phyloP scores from a whole-genome alignment of 495 filamentous ascomycete genomes.

The Arthonia radiata region DNA sequence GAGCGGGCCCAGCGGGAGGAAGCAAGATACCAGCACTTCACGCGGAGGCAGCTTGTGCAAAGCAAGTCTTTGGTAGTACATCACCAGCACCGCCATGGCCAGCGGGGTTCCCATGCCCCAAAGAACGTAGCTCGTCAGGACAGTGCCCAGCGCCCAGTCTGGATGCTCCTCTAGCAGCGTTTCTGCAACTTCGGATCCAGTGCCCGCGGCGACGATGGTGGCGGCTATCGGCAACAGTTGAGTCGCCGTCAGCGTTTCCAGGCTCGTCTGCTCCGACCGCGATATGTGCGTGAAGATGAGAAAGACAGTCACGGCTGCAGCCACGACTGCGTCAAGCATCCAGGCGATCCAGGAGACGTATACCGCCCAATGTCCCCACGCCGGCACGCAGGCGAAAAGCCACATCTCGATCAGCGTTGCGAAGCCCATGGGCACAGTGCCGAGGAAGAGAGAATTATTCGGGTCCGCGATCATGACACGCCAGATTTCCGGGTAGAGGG shows the following conservation, averaged over 20 bases:
- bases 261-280: background rate
- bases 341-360: conserved; percentile 24
- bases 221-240: conserved; percentile 37
- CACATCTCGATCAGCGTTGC: conserved; percentile 37
- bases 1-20: conserved; percentile 35
- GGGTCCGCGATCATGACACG: conserved; percentile 29
- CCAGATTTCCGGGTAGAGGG: conserved; percentile 32
- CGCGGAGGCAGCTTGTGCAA: conserved; percentile 29
- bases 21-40: conserved; percentile 33
- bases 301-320: conserved; percentile 22
- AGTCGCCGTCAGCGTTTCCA: conserved; percentile 28
- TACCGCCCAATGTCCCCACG: conserved; percentile 19
- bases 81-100: conserved; percentile 26
- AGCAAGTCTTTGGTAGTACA: conserved; percentile 35
- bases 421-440: conserved; percentile 37
- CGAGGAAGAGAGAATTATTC: conserved; percentile 33
- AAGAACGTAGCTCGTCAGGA: conserved; percentile 29
- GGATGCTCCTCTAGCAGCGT: conserved; percentile 24
- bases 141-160: conserved; percentile 28
- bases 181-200: conserved; percentile 28
- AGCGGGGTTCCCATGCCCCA: conserved; percentile 35
- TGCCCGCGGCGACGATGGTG: conserved; percentile 30
- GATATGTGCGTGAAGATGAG: conserved; percentile 23
- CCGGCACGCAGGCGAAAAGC: conserved; percentile 26
- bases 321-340: conserved; percentile 30